phyloP scores from a whole-genome alignment of 2,329 filamentous ascomycete species.

The Trichoderma koningiopsis region DNA sequence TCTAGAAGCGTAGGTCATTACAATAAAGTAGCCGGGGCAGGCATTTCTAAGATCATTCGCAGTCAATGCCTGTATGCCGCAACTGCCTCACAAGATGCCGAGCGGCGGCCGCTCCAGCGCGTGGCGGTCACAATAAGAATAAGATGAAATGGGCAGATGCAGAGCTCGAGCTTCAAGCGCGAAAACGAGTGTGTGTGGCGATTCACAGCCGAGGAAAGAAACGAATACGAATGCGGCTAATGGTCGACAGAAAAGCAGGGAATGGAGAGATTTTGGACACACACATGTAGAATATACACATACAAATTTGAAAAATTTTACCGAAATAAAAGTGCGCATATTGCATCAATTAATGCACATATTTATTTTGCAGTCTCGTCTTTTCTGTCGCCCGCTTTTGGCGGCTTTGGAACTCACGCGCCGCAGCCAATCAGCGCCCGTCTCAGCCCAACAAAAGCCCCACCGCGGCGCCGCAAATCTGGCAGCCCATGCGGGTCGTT shows the following conservation, averaged over 20 bases:
- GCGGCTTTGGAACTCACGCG: too few species aligned
- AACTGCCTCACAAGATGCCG: not conserved
- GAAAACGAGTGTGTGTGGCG: not conserved
- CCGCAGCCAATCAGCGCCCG: not conserved
- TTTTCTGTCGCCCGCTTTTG: too few species aligned
- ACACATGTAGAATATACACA: too few species aligned
- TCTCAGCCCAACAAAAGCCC: constrained; percentile 2
- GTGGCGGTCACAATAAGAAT: constrained; percentile 9
- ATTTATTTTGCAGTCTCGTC: too few species aligned
- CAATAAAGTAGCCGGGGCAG: not conserved
- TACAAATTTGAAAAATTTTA: too few species aligned
- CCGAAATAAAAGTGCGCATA: too few species aligned
- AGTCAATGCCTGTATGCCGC: not conserved
- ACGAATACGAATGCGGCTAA: constrained; percentile 24
- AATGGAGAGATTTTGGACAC: too few species aligned
- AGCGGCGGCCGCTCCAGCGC: not conserved
- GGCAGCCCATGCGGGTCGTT: constrained; percentile 18
- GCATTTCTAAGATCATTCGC: too few species aligned
- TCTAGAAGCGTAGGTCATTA: not conserved
- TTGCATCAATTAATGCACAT: too few species aligned
- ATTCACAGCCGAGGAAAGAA: too few species aligned
- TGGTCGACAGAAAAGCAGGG: too few species aligned
- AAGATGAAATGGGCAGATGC: constrained; percentile 1
- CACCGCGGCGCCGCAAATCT: not conserved
- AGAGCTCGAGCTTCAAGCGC: not conserved